Conservation (phyloP, 371 early-diverging fungal species). For the Rhizopus arrhizus region DNA sequence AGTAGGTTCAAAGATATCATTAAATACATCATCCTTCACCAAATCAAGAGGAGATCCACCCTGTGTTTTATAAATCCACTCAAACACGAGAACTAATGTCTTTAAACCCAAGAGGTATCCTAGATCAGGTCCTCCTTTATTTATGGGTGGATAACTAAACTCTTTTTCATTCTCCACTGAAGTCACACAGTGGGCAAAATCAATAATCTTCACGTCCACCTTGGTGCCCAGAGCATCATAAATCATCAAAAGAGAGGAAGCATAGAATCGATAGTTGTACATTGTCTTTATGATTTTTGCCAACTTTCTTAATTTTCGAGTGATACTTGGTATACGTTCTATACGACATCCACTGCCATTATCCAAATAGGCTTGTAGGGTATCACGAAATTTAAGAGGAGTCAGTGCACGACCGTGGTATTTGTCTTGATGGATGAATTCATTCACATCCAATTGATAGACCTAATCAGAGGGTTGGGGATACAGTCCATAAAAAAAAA, state of each 20-base stretch:
- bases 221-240: conserved; percentile 43
- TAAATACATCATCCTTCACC: conserved; percentile 32
- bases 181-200: conserved; percentile 85
- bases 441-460: conserved; percentile 71
- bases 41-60: conserved; percentile 41
- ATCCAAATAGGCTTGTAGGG: conserved; percentile 83
- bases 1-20: conserved; percentile 34
- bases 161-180: conserved; percentile 34
- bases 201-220: conserved; percentile 89
- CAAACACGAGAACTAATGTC: conserved; percentile 68
- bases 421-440: conserved; percentile 84
- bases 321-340: conserved; percentile 79
- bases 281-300: conserved; percentile 73
- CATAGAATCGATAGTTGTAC: conserved; percentile 87
- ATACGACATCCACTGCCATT: conserved; percentile 74
- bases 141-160: conserved; percentile 68
- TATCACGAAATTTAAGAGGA: conserved; percentile 72
- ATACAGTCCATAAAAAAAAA: conserved; percentile 1
- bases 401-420: conserved; percentile 90
- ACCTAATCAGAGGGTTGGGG: conserved; percentile 47
- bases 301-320: conserved; percentile 73
- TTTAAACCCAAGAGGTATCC: conserved; percentile 77
- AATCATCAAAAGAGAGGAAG: conserved; percentile 75
- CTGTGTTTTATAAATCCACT: conserved; percentile 57
- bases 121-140: conserved; percentile 63